Base-by-base conservation (phyloP, 148 eudicot species). In the Vaccinium macrocarpon region DNA sequence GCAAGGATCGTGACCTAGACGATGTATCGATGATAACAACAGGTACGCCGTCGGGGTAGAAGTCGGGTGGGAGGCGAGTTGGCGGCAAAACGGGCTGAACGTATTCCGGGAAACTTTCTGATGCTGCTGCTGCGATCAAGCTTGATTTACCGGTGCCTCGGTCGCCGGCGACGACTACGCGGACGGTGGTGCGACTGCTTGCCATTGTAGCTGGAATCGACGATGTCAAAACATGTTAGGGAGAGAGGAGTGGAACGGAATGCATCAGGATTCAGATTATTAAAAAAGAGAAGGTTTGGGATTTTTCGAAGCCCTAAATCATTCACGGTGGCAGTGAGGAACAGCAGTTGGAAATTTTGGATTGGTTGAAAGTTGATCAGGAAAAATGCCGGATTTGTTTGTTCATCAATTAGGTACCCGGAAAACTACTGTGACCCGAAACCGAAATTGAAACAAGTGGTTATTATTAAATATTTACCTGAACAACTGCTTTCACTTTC, bases 141-240 rank as follows among this genome's bases (percentile, higher is more conserved):
- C 91, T 88, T 14, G 94, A 92, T 89, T 92, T 92, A 0, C 94
- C 94, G 81, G 94, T 89, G 84, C 78, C 93, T 32, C 90, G 88
- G 76, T 90, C 94, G 81, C 94, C 94, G 72, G 89, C 88, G 46
- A 92, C 94, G 57, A 86, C 94, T 71, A 92, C 88, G 18, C 94
- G 90, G 42, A 92, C 92, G 85, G 46, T 57, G 62, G 82, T 80
- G 82, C 90, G 91, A 79, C 61, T 55, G 68, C 81, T 66, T 8
- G 84, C 56, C 87, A 85, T 85, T 32, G 48, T 9, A 79, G 19
- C 83, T 53, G 55, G 53, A 35, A 57, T 16, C 38, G 46, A 52
- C 14, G 62, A 51, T 25, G 5, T 68, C 74, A 25, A 9, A 59
- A 13, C 55, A 76, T 18, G 79, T 5, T 27, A 25, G 77, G 18